Base-by-base conservation (phyloP, 1,139 yeast genomes). In the Kurtzmaniella quercitrusa region DNA sequence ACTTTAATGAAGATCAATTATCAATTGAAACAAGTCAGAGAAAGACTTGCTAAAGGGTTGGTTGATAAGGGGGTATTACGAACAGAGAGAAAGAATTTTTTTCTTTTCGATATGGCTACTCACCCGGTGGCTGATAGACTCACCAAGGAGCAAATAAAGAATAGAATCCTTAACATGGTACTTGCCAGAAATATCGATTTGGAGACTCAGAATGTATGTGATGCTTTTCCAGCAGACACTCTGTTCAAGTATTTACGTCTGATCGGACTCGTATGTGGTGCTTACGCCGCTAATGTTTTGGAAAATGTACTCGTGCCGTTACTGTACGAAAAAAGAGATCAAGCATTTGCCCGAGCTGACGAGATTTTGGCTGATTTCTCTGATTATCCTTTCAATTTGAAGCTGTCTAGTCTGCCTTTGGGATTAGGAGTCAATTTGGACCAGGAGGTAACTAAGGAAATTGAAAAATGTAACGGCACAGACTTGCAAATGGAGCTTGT, bases 51-150 rank as follows among this genome's bases (percentile, higher is more conserved):
- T 44, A 93, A 93, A 65, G 99, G 98, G 1, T 75, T 93, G 46
- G 99, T 94, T 27, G 99, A 93, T 63, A 93, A 93, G 68, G 98
- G 98, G n/a, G 85, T 93, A 42, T 75, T 94, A 58, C 82, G 96
- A 66, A 94, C 98, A 2, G 98, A 93, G 63, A 81, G 96, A 61
- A 90, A 91, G 60, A 94, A 89, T 68, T 93, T 93, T 63, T 82
- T 94, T 59, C 71, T 93, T 46, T 93, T 93, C 56, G 98, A 93
- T 65, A 93, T 93, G 97, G 96, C 98, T 19, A 94, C 98, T 7
- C 98, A 94, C 63, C 99, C 99, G 3, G 81, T 93, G 12, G 86
- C 94, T 34, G 98, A 93, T 65, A 77, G 76, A 49, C 69, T 84
- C 45, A 77, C 86, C 40, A 88, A 95, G 56, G 94, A 90, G 63